Base-by-base conservation (phyloP, 495 filamentous ascomycete species). In the Podospora sp. region DNA sequence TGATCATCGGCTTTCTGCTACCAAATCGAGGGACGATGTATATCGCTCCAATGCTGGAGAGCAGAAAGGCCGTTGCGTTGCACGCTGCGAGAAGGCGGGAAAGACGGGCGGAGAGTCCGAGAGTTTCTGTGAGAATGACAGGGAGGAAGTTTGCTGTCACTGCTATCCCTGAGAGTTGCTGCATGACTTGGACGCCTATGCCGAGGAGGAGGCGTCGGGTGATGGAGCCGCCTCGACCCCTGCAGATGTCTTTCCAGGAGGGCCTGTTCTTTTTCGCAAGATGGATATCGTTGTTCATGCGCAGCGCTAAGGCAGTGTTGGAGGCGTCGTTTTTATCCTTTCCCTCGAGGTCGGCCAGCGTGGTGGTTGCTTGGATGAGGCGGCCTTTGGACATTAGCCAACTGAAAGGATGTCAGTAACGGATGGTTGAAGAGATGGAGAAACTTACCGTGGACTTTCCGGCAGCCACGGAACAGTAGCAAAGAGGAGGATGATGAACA, bases 1-100 rank as follows among this genome's bases (percentile, higher is more conserved):
- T 82, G 72, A 87, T 87, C 83, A 88, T 86, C 12, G 84, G 81
- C 51, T 81, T 79, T 29, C 85, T 79, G 46, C 85, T 82, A 27
- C 87, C 87, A 66, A 86, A 80, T 18, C 76, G 65, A 46, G 75
- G 74, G 61, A 87, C 82, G 35, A 79, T 78, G 63, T 81, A 82
- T 35, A 86, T 81, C 18, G 77, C 83, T 29, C 86, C 52, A 78
- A 80, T 58, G 1, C 78, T 78, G 62, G 82, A 84, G 9, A 85
- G 52, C 2, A 76, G 40, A 60, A 74, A 76, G 64, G 60, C 71
- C 18, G 65, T 62, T 29, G 69, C 59, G 36, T 74, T 76, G 63
- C 71, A 72, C 22, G 72, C 74, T 6, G 72, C 66, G 24, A 76
- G 57, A 16, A 76, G 68, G 6, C 70, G 59, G 24, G 69, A 61